phyloP scores from a whole-genome alignment of 768 basidiomycete species.

The Strobilomyces dryophilus region DNA sequence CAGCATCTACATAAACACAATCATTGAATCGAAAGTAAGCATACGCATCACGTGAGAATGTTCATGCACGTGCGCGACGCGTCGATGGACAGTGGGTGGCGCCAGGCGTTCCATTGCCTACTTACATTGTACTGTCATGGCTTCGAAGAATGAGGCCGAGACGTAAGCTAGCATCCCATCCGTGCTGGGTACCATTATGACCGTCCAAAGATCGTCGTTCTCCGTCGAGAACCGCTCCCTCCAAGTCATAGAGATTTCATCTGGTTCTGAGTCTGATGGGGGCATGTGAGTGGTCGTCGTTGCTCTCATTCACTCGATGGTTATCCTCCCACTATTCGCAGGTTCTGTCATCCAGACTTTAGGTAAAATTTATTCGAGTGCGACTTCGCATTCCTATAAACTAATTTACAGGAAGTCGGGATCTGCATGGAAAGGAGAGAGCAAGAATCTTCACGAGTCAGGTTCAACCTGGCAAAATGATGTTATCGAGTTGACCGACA shows the following conservation, averaged over 20 bases:
- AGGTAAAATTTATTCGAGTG: constrained; percentile 12
- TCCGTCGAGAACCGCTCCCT: constrained; percentile 1
- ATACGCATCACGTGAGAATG: constrained; percentile 8
- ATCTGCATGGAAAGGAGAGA: not conserved
- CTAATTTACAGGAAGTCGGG: constrained; percentile 2
- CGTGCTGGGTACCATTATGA: not conserved
- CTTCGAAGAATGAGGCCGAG: constrained; percentile 49
- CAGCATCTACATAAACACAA: no score
- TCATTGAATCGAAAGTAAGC: no score
- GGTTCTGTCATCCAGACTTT: constrained; percentile 1
- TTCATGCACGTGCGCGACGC: constrained; percentile 20
- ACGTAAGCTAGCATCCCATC: constrained; percentile 21
- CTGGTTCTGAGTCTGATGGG: constrained; percentile 40
- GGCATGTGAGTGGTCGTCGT: constrained; percentile 28
- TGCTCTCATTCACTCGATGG: not conserved
- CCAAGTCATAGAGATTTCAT: constrained; percentile 55
- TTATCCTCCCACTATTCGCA: not conserved
- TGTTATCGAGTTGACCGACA: constrained; percentile 31
- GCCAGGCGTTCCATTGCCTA: not conserved
- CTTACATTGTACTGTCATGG: constrained; percentile 13
- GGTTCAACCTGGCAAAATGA: constrained; percentile 5
- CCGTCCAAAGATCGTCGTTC: not conserved
- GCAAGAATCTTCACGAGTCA: not conserved
- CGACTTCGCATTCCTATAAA: constrained; percentile 1
- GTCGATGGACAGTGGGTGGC: not conserved